Evolutionary conservation across 495 filamentous ascomycete species (phyloP).

Genomic region (Podospora bellae-mahoneyi): DNA sequence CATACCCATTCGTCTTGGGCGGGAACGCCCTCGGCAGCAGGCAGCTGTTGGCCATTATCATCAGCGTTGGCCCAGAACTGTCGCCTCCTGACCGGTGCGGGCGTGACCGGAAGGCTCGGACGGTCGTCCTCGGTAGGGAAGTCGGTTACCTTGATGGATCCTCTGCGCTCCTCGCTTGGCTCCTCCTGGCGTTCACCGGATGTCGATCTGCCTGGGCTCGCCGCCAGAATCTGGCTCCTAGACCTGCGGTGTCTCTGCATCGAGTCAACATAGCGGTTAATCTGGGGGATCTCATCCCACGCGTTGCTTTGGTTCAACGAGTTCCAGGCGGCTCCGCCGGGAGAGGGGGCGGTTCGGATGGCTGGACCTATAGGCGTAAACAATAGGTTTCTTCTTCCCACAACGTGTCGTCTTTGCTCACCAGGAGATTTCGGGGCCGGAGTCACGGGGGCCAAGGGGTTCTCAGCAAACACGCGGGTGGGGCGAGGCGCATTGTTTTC

Average conservation of each 20-base stretch:
- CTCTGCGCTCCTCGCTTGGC: slow-evolving; percentile 43
- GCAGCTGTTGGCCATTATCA: slow-evolving; percentile 55
- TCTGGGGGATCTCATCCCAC: slow-evolving; percentile 83
- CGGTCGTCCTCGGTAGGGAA: slow-evolving; percentile 81
- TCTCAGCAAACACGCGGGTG: slow-evolving; percentile 69
- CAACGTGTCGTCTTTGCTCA: slow-evolving; percentile 38
- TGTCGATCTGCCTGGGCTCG: slow-evolving; percentile 18
- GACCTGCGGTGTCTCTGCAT: slow-evolving; percentile 62
- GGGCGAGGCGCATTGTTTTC: slow-evolving; percentile 62
- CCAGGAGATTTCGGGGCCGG: slow-evolving; percentile 16
- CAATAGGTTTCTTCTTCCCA: slow-evolving; percentile 39
- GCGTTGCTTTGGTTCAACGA: slow-evolving; percentile 68
- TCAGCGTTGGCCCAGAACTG: slow-evolving; percentile 36
- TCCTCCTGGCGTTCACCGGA: slow-evolving; percentile 12
- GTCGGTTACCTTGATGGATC: slow-evolving; percentile 65
- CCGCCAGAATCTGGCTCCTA: slow-evolving; percentile 54
- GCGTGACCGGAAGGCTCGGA: slow-evolving; percentile 87
- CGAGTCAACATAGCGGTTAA: slow-evolving; percentile 72
- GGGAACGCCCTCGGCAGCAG: slow-evolving; percentile 74
- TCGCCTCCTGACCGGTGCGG: slow-evolving; percentile 62
- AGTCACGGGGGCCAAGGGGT: slow-evolving; percentile 22
- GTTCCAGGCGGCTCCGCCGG: slow-evolving; percentile 55
- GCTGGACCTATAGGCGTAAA: slow-evolving; percentile 35
- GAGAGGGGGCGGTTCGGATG: slow-evolving; percentile 35
- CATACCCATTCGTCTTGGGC: slow-evolving; percentile 87